Base-by-base conservation (phyloP, 2,329 filamentous ascomycete species). In the Mycocentrospora acerina region DNA sequence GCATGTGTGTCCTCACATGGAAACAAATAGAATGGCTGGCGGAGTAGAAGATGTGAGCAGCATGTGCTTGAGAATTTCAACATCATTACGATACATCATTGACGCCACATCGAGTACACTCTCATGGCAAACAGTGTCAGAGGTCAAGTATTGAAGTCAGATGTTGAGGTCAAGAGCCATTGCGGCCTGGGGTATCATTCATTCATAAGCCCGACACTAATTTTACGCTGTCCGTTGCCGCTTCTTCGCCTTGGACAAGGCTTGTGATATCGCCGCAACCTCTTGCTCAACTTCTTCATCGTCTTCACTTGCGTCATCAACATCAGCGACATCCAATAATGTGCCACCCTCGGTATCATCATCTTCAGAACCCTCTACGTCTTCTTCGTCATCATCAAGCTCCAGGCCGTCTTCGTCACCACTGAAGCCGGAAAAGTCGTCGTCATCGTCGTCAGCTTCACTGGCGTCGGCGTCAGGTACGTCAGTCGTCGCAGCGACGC, bases 371-470 rank as follows among this genome's bases (percentile, higher is more conserved):
- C 53, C 53, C 13, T 51, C 53, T 26, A 50, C 44, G 3, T 48
- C 57, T 6, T 56, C 55, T 3, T 50, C 54, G 4, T 55, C 56
- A 12, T 40, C 51, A 15, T 52, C 52, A 4, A 57, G 17, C 15
- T 51, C 35, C 11, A 52, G 27, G 4, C 46, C 41, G 12, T 54
- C 53, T 16, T 57, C 59, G 3, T 57, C 59, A 22, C 19, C 19
- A 25, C 62, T 64, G 40, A 66, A 66, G 27, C 64, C 62, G 8
- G 43, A 44, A 29, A 66, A 67, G 14, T 66, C 62, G 19, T 5
- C 19, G 5, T 22, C 19, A 22, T n/a, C n/a, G 14, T 60, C 59
- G 15, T 58, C 54, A 1, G 57, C 48, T 6, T 53, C 48, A 13
- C 52, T 45, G n/a, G 46, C 44, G 4, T 50, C 44, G 3, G 49